phyloP scores from a whole-genome alignment of 441 rosid genomes.

The Brassica balearica region DNA sequence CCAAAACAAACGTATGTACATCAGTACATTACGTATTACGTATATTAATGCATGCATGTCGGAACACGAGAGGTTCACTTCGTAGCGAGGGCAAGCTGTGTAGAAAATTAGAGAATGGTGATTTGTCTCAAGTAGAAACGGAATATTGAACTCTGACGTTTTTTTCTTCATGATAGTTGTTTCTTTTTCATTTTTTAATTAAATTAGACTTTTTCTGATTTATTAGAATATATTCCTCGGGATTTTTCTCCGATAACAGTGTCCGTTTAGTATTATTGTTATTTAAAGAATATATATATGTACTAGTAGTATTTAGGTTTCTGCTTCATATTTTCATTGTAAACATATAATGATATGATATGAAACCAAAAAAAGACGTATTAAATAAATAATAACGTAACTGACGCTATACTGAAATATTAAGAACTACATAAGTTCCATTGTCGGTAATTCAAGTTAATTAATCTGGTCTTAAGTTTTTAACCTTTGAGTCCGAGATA shows the following conservation, averaged over 20 bases:
- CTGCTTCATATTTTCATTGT: background rate
- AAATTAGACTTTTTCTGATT: background rate
- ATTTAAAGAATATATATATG: background rate
- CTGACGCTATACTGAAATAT: background rate
- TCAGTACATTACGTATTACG: background rate
- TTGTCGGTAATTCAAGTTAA: background rate
- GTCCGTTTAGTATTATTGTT: background rate
- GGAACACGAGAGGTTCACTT: background rate
- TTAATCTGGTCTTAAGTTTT: background rate
- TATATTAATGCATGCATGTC: background rate
- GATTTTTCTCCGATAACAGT: slow-evolving; percentile 13
- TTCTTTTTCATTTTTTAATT: background rate
- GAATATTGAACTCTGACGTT: slow-evolving; percentile 32
- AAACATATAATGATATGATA: background rate
- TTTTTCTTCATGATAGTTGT: background rate
- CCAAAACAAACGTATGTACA: background rate
- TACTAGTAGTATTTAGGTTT: background rate
- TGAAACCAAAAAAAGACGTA: background rate
- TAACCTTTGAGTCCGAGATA: background rate
- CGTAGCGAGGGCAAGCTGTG: slow-evolving; percentile 6
- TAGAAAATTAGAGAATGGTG: slow-evolving; percentile 24
- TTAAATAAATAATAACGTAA: background rate
- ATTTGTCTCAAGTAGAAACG: slow-evolving; percentile 27
- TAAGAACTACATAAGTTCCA: background rate
- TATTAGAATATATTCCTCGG: slow-evolving; percentile 36